phyloP scores from a whole-genome alignment of 768 basidiomycete species.

The Tricholoma bakamatsutake region DNA sequence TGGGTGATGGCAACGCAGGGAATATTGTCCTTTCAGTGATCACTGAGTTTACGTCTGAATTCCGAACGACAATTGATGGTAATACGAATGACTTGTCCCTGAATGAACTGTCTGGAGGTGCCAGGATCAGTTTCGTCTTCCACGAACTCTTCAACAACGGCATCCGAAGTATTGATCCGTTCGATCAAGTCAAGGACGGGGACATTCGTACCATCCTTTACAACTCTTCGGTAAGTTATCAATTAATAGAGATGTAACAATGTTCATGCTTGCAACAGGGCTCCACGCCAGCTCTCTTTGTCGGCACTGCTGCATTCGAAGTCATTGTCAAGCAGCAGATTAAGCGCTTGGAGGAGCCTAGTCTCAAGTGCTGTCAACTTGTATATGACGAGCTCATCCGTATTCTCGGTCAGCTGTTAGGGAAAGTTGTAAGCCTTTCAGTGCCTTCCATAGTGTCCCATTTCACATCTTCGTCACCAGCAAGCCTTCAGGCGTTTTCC shows the following conservation, averaged over 20 bases:
- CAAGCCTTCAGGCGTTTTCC: conserved; percentile 96
- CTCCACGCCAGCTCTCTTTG: conserved; percentile 93
- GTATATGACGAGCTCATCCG: conserved; percentile 98
- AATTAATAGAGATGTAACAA: neutral
- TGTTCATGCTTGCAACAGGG: conserved; percentile 44
- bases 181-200: conserved; percentile 98
- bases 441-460: neutral
- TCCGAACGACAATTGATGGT: conserved; percentile 95
- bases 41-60: conserved; percentile 96
- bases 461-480: conserved; percentile 33
- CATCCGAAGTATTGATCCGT: conserved; percentile 93
- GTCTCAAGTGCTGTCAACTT: conserved; percentile 88
- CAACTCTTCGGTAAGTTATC: conserved; percentile 85
- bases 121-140: conserved; percentile 97
- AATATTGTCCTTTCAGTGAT: conserved; percentile 96
- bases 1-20: conserved; percentile 81
- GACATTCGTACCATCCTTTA: conserved; percentile 95
- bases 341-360: conserved; percentile 91
- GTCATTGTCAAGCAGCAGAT: conserved; percentile 99
- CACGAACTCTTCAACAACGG: conserved; percentile 98
- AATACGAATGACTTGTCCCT: conserved; percentile 92
- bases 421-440: conserved; percentile 68
- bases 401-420: conserved; percentile 87
- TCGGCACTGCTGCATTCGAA: conserved; percentile 96
- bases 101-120: conserved; percentile 98